Evolutionary conservation across 805 yeast species (phyloP), one percentile per base, ranked within the genome.

Genomic region (Candida taoyuanica): DNA sequence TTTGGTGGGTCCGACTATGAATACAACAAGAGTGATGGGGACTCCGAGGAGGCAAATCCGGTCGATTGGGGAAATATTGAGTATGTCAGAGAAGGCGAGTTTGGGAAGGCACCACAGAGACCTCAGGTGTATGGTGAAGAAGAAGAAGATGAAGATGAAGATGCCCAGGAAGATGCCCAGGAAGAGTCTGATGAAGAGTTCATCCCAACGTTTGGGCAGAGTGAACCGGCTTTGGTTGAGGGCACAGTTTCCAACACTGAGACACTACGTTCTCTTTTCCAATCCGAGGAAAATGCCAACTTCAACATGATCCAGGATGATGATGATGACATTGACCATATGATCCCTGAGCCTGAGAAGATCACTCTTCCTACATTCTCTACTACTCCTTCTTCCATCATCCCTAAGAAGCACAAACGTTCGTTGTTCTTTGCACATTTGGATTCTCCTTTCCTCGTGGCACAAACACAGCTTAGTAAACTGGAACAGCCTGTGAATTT

Each of bases 391-490:
- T 43, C 47, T 1, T 48, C 52, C 12, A 42, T 58, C 4, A 31
- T 36, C 2, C 36, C 60, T 31, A 51, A 54, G 23, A 61, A 60
- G 30, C 59, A 51, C 40, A 67, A 56, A 47, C 60, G 60, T 28
- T 53, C 63, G 33, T 64, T 88, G 25, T 89, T 91, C 59, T 91
- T 94, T 72, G 65, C 81, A 2, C 97, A 91, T 57, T 64, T 70
- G 11, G 83, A 83, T 15, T 89, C 97, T 1, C 96, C 96, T 1
- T 91, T 86, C 62, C 65, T 91, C 46, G 76, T 74, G 35, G 81
- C 96, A 0, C 98, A 89, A 62, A 71, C 96, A 0, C 95, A 85
- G 57, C 58, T 87, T 33, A 74, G 73, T 42, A 81, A 78, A 51
- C 49, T 83, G 25, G 53, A 54, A 16, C 63, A 56, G 7, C 47